Conservation (phyloP, 1,284 basidiomycete species). For the Fereydounia khargensis region DNA sequence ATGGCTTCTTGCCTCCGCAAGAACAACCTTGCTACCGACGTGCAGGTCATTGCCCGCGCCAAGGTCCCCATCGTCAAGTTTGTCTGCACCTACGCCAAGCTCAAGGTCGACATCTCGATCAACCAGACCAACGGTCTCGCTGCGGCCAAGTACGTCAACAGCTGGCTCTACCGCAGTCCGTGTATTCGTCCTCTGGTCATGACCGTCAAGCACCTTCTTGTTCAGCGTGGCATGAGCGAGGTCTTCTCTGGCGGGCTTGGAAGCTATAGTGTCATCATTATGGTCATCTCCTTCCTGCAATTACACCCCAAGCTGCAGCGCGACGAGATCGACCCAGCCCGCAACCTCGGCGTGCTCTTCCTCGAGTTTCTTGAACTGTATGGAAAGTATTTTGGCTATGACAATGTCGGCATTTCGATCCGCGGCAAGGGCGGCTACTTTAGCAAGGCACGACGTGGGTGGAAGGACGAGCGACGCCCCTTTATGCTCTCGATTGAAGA, state of each 20-base stretch:
- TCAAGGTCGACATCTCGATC: conserved; percentile 56
- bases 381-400: conserved; percentile 78
- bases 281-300: conserved; percentile 90
- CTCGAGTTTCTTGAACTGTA: conserved; percentile 97
- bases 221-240: conserved; percentile 90
- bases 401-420: conserved; percentile 72
- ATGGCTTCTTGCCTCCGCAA: conserved; percentile 59
- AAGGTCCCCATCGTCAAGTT: conserved; percentile 95
- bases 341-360: conserved; percentile 85
- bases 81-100: conserved; percentile 67
- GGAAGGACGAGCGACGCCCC: conserved; percentile 59
- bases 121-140: conserved; percentile 69
- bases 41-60: conserved; percentile 82
- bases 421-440: conserved; percentile 73
- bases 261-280: conserved; percentile 88
- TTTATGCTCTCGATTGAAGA: conserved; percentile 84
- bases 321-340: conserved; percentile 79
- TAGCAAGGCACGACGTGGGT: conserved; percentile 56
- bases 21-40: conserved; percentile 63
- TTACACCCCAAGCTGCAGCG: conserved; percentile 91
- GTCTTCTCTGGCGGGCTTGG: conserved; percentile 93
- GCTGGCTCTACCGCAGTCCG: conserved; percentile 72
- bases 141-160: conserved; percentile 77
- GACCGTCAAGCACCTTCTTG: conserved; percentile 84
- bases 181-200: conserved; percentile 68